These are phyloP conservation scores for Alternaria consortialis DNA, from an alignment of 2,329 filamentous ascomycete species.

Conservation along the genomic window DNA sequence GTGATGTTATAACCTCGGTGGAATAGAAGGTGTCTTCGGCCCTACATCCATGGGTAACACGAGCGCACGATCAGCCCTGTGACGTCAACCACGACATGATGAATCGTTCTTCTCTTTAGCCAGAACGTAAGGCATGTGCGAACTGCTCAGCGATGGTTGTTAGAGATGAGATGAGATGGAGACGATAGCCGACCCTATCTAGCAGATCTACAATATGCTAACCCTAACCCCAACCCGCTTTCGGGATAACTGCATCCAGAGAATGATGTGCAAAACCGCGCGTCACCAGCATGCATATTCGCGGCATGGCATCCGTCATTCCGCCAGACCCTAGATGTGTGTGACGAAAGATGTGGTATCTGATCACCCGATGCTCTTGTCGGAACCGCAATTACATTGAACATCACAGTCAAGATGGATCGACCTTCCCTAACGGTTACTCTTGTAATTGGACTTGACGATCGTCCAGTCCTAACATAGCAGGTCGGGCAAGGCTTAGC, in stretches of 20 bases:
- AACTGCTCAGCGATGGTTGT: neutral
- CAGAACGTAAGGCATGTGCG: neutral
- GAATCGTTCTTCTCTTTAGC: neutral
- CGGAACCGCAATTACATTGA: neutral
- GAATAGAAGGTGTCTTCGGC: slow-evolving; percentile 6
- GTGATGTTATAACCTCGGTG: slow-evolving; percentile 3
- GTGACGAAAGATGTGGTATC: neutral
- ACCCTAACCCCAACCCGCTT: neutral
- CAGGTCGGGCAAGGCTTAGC: neutral
- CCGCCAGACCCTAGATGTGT: neutral
- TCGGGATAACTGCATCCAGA: slow-evolving; percentile 5
- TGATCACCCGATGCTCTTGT: neutral
- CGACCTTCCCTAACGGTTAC: no score
- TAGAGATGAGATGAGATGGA: neutral
- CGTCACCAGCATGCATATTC: neutral
- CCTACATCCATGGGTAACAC: slow-evolving; percentile 17
- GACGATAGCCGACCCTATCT: neutral
- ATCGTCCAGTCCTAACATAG: slow-evolving; percentile 1
- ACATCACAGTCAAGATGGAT: neutral
- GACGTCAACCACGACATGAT: slow-evolving; percentile 9
- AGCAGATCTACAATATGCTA: slow-evolving; percentile 1
- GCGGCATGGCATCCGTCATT: slow-evolving; percentile 1
- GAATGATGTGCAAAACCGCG: neutral
- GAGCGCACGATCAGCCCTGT: slow-evolving; percentile 9
- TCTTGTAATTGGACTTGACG: neutral